Percentiles rank a stretch among this genome's conserved stretches.
Evolutionary conservation across 2,329 filamentous ascomycete species (phyloP).

Genomic region (Diaporthe velutina): DNA sequence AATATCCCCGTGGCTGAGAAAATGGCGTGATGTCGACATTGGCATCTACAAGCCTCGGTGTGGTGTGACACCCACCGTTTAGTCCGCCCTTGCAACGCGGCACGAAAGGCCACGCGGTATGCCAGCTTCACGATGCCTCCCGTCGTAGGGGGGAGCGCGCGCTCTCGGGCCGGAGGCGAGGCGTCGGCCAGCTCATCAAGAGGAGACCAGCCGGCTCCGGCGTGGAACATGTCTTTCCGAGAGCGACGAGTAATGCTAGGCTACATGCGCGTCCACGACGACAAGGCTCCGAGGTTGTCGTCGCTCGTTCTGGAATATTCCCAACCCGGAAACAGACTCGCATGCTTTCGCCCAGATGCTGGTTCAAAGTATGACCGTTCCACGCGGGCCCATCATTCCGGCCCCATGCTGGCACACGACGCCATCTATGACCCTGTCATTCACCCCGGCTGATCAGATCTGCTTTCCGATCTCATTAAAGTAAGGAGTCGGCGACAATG

Average conservation of each 20-base stretch:
- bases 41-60: constrained; percentile 4
- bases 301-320: not conserved
- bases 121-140: not conserved
- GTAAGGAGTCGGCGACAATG: constrained; percentile 1
- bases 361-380: constrained; percentile 18
- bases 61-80: constrained; percentile 10
- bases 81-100: not conserved
- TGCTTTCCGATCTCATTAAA: constrained; percentile 1
- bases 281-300: not conserved
- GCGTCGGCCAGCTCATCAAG: not conserved
- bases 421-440: not conserved
- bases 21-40: constrained; percentile 24
- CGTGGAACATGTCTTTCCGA: constrained; percentile 2
- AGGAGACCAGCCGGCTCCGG: not conserved
- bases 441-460: not conserved
- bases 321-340: not conserved
- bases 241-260: not conserved
- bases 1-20: not conserved
- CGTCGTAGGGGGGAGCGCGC: not conserved
- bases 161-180: not conserved
- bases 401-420: not conserved
- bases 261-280: not conserved
- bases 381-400: not conserved
- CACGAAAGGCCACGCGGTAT: not conserved
- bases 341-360: constrained; percentile 22